Base-by-base conservation (phyloP, 2,329 filamentous ascomycete genomes). In the Xylaria digitata region DNA sequence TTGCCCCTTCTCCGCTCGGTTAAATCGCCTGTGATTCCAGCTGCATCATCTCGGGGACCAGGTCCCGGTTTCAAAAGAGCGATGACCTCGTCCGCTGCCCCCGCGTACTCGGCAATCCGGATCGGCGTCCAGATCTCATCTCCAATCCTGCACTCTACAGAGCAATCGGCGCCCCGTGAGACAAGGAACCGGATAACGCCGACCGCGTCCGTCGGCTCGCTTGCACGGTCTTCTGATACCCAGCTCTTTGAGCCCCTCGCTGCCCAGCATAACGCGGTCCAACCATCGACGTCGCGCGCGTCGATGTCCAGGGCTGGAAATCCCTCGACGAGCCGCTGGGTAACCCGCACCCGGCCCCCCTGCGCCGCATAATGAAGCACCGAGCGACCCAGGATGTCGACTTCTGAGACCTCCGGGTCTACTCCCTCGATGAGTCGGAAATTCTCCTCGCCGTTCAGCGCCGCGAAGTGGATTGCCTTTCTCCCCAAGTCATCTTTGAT, bases 241-340 rank as follows among this genome's bases (percentile, higher is more conserved):
- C 42, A 53, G 26, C 30, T 30, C 3, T 42, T 48, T 34, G 59
- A 40, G 2, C 59, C 50, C 19, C 50, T 55, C 2, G 50, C 59
- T 32, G 21, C 59, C 59, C 59, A 61, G 42, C 59, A 61, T 42
- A 61, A 40, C n/a, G 59, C 17, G 8, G 50, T 61, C 59, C 59
- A 61, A 30, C 59, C 59, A 21, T 61, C 59, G 13, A 61, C 48
- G 19, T 61, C 59, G 26, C 40, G 30, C 8, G 17, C 30, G 15
- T 61, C 26, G n/a, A 61, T 8, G 7, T 61, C 50, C 1, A 61
- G 42, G 1, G 55, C 30, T 30, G 50, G 59, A 11, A 40, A 49
- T 19, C 49, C 11, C 9, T 61, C 50, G 19, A 55, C 42, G 49
- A 61, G 46, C 7, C 50, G 49, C 34, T 40, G 37, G 6, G 55